Evolutionary conservation across 768 basidiomycete species (phyloP).

Genomic region (Lactifluus piperatus): DNA sequence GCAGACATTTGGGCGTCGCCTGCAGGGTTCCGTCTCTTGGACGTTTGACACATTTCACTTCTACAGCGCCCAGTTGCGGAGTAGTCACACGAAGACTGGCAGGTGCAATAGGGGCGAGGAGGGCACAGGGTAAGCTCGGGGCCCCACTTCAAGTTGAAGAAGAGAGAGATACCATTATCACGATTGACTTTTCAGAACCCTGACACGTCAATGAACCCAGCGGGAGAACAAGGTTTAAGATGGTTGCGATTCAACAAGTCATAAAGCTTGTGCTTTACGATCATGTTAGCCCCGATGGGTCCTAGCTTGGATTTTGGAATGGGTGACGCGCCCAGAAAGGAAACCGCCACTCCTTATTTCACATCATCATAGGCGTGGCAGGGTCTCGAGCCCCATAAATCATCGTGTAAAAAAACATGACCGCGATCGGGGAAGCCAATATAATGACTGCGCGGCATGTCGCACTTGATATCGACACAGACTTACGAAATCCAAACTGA

Average conservation of each 20-base stretch:
- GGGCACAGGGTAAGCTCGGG: neutral
- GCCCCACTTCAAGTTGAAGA: neutral
- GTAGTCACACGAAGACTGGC: neutral
- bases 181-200: neutral
- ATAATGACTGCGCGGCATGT: too few species aligned
- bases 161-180: neutral
- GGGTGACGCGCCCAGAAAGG: neutral
- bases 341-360: neutral
- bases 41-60: neutral
- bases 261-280: neutral
- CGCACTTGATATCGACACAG: too few species aligned
- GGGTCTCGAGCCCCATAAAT: neutral
- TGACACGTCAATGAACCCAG: slow-evolving; percentile 11
- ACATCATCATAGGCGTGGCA: neutral
- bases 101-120: neutral
- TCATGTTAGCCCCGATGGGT: neutral
- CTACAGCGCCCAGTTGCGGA: too few species aligned
- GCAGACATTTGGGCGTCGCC: too few species aligned
- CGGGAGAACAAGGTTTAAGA: too few species aligned
- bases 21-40: too few species aligned
- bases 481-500: too few species aligned
- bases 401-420: neutral
- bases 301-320: neutral
- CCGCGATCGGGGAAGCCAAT: too few species aligned
- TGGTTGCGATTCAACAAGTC: neutral